Base-by-base conservation (phyloP, 2,329 filamentous ascomycete genomes). In the Albophoma yamanashiensis region DNA sequence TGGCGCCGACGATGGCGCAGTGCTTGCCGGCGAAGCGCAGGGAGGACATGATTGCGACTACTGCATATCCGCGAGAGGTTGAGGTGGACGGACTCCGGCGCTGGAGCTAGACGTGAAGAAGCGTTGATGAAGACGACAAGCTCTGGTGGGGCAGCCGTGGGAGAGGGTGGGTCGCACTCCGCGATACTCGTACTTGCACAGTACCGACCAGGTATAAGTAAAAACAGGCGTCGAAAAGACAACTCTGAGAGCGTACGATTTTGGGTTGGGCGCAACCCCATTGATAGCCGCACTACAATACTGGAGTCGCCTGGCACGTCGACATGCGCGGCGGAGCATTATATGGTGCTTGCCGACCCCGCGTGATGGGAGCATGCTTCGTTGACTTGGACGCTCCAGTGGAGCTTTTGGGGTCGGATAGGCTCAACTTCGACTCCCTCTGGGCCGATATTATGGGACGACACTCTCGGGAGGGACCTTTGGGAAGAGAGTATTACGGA, bases 1-100 rank as follows among this genome's bases (percentile, higher is more conserved):
- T 88, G 25, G 82, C 88, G 56, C 89, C 89, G 2, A 88, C 89
- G 58, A 92, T 78, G 68, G 89, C 76, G 70, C 78, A 81, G 61
- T 76, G 78, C 63, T 81, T 81, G 60, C 79, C 78, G 50, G 67
- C 67, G 59, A 84, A 72, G 57, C 70, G 67, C 63, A 73, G 68
- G 31, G 68, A 60, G 66, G 55, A 72, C 57, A 39, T 50, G 36
- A 7, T 27, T 50, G 31, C 50, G 27, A n/a, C n/a, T 38, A 38
- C 50, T 22, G 31, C 50, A 55, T 38, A 14, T 38, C 4, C 4
- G 31, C 27, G 50, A n/a, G 9, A 27, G 43, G 22, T 25, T 25
- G 27, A 50, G 45, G 15, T 15, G 5, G 9, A n/a, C 4, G 9
- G n/a, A 11, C 2, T 15, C 22, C 22, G 50, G 17, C 11, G 50